Percentiles rank a stretch among this genome's conserved stretches.
Conservation (phyloP, 305 asterid species). For the Rubia balearica region DNA sequence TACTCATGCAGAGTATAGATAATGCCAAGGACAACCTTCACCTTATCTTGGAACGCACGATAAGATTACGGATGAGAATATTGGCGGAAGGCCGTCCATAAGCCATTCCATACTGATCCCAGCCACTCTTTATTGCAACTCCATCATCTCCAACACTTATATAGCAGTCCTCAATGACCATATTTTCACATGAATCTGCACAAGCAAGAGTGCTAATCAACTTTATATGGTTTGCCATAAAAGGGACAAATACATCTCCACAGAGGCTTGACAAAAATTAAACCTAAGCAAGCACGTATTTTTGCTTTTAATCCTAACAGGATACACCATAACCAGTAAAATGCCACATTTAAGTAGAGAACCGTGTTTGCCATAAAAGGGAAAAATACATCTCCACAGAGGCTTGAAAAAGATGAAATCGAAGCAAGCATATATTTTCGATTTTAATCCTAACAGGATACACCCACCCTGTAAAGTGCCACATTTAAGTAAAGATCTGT, state of each 20-base stretch:
- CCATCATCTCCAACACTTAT: slow-evolving; percentile 92
- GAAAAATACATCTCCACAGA: not conserved
- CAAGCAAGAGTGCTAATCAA: slow-evolving; percentile 13
- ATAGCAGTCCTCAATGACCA: slow-evolving; percentile 79
- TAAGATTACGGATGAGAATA: slow-evolving; percentile 68
- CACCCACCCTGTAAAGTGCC: not conserved
- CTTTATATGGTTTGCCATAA: not conserved
- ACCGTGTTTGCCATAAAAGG: not conserved
- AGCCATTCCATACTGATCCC: slow-evolving; percentile 99
- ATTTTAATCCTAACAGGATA: not conserved
- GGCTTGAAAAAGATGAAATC: not conserved
- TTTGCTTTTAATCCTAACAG: not conserved
- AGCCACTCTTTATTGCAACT: slow-evolving; percentile 92
- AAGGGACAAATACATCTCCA: not conserved
- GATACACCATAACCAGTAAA: not conserved
- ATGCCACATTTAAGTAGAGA: not conserved
- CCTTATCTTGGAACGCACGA: slow-evolving; percentile 85
- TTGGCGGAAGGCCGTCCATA: slow-evolving; percentile 70
- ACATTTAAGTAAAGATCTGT: not conserved
- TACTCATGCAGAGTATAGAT: not conserved
- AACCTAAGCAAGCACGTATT: not conserved
- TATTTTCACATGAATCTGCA: slow-evolving; percentile 75
- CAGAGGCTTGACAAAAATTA: not conserved
- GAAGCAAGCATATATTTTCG: not conserved
- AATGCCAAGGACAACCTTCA: slow-evolving; percentile 19